Evolutionary conservation across 495 filamentous ascomycete species (phyloP), one percentile per base, ranked within the genome.

Genomic region (Lophium mytilinum): DNA sequence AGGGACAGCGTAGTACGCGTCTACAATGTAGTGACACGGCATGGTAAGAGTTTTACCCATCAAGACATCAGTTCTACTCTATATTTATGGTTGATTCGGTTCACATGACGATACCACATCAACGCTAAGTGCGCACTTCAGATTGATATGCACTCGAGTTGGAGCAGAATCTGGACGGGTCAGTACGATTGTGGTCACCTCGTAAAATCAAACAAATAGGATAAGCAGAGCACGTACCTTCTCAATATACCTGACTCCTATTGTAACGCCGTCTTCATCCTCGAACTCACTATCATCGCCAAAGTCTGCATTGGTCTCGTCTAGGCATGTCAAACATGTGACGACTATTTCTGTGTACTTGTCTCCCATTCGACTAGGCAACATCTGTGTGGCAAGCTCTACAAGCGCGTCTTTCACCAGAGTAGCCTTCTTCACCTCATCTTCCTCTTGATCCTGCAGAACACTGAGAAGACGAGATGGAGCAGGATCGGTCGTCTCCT

Each of bases 311-410:
- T 79, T 79, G 6, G 65, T 70, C 1, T 60, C 34, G 56, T 84
- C 78, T 36, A 86, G 60, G 52, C 80, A 84, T 7, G 71, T 79
- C 24, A 86, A 57, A 62, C 83, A 86, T 14, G 61, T 71, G n/a
- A 75, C 54, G 3, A 81, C 78, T 14, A 81, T 60, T 1, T 72
- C 57, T 0, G 72, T 64, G 49, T 83, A 85, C 57, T 55, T 71
- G 14, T 65, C 53, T 12, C 82, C 81, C 73, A 84, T 80, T 3
- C 57, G 48, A 0, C 24, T 45, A 10, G 79, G 78, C 7, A 84
- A 65, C n/a, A 57, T n/a, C 0, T 63, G 40, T 19, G 53, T 55
- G 0, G 78, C 75, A 37, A 80, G 57, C 35, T 46, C 18, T 0
- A 80, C 55, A 2, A 83, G 60, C 24, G 59, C 46, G 7, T 70